Base-by-base conservation (phyloP, 441 rosid species). In the Monsonia emarginata region DNA sequence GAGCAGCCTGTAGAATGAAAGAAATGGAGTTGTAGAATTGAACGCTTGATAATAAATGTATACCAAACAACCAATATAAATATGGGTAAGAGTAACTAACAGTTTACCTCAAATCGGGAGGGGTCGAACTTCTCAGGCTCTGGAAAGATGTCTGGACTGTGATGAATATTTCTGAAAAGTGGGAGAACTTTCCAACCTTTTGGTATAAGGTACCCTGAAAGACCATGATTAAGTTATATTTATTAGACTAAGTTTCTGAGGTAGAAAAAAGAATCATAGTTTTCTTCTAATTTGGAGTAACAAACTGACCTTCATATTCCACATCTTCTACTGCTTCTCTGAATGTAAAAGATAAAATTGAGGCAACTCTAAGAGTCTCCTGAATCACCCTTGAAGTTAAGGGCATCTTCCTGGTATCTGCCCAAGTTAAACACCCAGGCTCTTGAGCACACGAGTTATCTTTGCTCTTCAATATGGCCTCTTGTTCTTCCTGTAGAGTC, bases 131-230 rank as follows among this genome's bases (percentile, higher is more conserved):
- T 88, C n/a, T 76, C 85, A n/a, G 98, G 98, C 72, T 90, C 81
- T 1, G 88, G 67, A 66, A 85, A 93, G 44, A 81, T 80, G 57
- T 87, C 92, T 5, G 95, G 85, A 77, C 70, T 87, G 75, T 93
- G 98, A 73, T 93, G 98, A 71, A 93, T 90, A 77, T 85, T 93
- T 80, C 98, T 87, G 76, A 93, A 93, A 64, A 93, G 91, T 10
- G 98, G 98, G 58, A 93, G 68, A 18, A 92, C 96, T 83, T 92
- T 92, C 98, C 98, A 92, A 32, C 98, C 98, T 85, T 88, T 92
- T 1, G 97, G 98, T 57, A 93, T 93, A 16, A 93, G 80, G 65
- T 85, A 93, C 5, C 98, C 98, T 92, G 86, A 25, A 70, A 64
- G 19, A 18, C 13, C 54, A 27, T 5, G 8, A 50, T 22, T 2